Conservation (phyloP, 1,139 yeast species). For the Nakaseomyces delphensis region DNA sequence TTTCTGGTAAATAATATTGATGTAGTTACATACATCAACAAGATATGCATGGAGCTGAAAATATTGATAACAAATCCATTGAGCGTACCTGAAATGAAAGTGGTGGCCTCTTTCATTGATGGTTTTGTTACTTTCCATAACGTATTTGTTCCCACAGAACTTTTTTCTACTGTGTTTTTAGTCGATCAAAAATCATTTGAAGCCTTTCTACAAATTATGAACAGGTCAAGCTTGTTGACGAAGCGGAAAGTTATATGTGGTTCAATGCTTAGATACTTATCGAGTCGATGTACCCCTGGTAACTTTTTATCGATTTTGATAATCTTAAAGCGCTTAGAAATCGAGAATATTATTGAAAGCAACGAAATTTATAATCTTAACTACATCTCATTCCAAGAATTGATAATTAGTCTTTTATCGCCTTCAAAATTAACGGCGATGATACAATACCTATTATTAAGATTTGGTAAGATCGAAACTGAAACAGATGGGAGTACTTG, state of each 20-base stretch:
- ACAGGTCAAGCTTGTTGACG: background rate
- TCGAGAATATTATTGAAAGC: constrained; percentile 13
- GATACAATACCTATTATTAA: constrained; percentile 9
- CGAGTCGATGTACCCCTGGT: constrained; percentile 9
- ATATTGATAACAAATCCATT: background rate
- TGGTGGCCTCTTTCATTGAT: background rate
- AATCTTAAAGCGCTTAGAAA: background rate
- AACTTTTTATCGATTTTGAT: constrained; percentile 8
- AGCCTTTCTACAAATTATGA: background rate
- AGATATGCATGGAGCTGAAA: background rate
- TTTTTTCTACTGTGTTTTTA: background rate
- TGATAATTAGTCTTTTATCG: constrained; percentile 13
- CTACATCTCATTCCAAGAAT: constrained; percentile 20
- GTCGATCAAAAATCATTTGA: constrained; percentile 1
- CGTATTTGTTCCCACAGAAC: background rate
- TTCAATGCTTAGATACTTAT: background rate
- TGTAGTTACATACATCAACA: background rate
- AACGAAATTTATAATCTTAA: constrained; percentile 15
- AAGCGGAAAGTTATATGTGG: background rate
- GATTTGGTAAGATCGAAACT: constrained; percentile 3
- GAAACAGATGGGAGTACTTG: constrained; percentile 17
- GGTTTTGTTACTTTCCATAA: background rate
- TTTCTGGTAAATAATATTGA: background rate
- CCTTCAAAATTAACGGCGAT: background rate
- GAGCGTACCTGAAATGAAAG: background rate